Base-by-base conservation (phyloP, 1,284 basidiomycete species). In the Cutaneotrichosporon sp. region DNA sequence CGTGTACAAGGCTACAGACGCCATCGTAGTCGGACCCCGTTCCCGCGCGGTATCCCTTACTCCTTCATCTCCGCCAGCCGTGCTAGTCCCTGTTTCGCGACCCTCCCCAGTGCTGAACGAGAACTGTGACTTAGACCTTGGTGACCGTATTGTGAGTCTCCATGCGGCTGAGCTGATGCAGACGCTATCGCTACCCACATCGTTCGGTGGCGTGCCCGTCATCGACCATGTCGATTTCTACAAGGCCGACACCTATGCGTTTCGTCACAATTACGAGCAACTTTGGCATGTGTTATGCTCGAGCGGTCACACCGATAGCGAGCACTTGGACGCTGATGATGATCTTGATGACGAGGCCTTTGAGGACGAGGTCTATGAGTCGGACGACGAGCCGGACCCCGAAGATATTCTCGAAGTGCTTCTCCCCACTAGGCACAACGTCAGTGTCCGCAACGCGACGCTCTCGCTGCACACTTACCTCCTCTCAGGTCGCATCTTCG, bases 401-500 rank as follows among this genome's bases (percentile, higher is more conserved):
- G 18, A 46, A 18, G 42, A 46, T 7, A 16, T 46, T 8, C 42
- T 46, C 42, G 9, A 18, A 16, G 16, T 4, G 18, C 42, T 46
- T 46, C 18, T 46, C 3, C 42, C 42, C 42, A n/a, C 18, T 3
- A 6, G 14, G 14, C 14, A 5, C 40, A 42, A 16, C 9, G 40
- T 6, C 40, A 18, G 40, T 16, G 10, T 6, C 6, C 11, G 14
- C 40, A 14, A 18, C 40, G 18, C 34, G 7, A 56, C 8, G 1
- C 51, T 53, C 30, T 30, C 31, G 30, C 31, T 53, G 18, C 7
- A 32, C 26, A n/a, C 30, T 13, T 53, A 53, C 10, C 26, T 53
- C 31, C 31, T 34, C 18, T 53, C 51, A 2, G 55, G 55, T 8
- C 55, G 55, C 36, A 21, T 40, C n/a, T 56, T 56, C 55, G 21